These are phyloP conservation scores for Carex littledalei DNA, from an alignment of 176 grass and related monocot species.

Conservation along the genomic window DNA sequence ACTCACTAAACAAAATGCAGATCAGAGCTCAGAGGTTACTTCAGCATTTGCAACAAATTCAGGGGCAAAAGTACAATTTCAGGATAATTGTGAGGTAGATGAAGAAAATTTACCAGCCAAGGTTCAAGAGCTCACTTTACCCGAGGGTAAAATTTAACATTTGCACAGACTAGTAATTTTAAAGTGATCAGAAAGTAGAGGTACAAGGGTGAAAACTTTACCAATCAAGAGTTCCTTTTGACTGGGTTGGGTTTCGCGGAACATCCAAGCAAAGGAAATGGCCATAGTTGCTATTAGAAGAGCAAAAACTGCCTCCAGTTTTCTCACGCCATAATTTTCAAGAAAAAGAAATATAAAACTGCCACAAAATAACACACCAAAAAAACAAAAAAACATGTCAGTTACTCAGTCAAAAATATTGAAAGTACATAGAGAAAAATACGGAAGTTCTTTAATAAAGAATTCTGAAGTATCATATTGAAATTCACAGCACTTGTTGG, in stretches of 20 bases:
- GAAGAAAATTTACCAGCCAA: background rate
- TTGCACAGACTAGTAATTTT: background rate
- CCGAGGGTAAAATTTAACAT: background rate
- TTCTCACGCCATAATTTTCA: slow-evolving; percentile 97
- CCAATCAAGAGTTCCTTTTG: slow-evolving; percentile 64
- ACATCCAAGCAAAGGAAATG: slow-evolving; percentile 92
- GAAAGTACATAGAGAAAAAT: background rate
- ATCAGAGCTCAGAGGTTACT: background rate
- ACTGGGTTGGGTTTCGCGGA: slow-evolving; percentile 66
- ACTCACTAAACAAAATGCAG: background rate
- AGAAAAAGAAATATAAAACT: slow-evolving; percentile 97
- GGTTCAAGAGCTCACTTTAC: background rate
- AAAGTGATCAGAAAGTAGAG: background rate
- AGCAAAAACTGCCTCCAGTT: slow-evolving; percentile 85
- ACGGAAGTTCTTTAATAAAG: background rate
- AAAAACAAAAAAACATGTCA: background rate
- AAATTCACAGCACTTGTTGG: too few relatives aligned
- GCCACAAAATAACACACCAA: slow-evolving; percentile 23
- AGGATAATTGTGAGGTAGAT: background rate
- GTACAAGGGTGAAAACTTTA: slow-evolving; percentile 29
- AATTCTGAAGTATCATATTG: background rate
- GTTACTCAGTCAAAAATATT: background rate
- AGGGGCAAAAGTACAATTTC: background rate
- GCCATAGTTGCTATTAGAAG: slow-evolving; percentile 93
- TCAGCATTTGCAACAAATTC: background rate